phyloP scores from a whole-genome alignment of 257 asterid genomes.

The Agastache rugosa region DNA sequence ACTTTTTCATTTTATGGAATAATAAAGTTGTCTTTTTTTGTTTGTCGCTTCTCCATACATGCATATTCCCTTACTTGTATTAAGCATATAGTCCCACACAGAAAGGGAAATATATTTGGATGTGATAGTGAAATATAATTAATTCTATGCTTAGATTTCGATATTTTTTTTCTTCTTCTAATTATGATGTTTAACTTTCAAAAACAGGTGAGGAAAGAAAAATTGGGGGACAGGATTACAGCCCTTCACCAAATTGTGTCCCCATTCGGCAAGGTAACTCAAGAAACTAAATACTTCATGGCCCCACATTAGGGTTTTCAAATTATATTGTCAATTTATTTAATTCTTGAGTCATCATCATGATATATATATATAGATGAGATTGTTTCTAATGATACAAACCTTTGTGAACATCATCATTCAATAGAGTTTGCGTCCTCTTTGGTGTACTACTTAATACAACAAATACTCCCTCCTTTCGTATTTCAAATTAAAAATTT shows the following conservation, averaged over 20 bases:
- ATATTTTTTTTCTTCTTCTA: neutral
- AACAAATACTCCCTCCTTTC: too few relatives aligned
- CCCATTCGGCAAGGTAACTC: slow-evolving; percentile 87
- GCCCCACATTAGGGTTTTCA: slow-evolving; percentile 26
- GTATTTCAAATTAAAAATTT: too few relatives aligned
- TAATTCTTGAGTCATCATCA: neutral
- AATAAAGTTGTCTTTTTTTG: slow-evolving; percentile 62
- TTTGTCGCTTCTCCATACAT: slow-evolving; percentile 47
- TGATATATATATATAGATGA: neutral
- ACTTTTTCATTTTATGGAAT: slow-evolving; percentile 50
- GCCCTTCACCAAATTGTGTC: slow-evolving; percentile 91
- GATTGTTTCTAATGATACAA: neutral
- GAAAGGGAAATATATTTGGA: slow-evolving; percentile 4
- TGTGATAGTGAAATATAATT: slow-evolving; percentile 13
- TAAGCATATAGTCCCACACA: slow-evolving; percentile 55
- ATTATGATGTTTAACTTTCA: slow-evolving; percentile 28
- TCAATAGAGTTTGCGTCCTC: neutral
- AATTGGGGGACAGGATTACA: slow-evolving; percentile 81
- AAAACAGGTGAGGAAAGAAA: slow-evolving; percentile 82
- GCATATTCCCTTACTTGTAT: slow-evolving; percentile 55
- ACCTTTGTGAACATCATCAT: neutral
- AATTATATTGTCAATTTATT: neutral
- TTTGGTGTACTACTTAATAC: too few relatives aligned
- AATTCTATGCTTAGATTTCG: slow-evolving; percentile 1
- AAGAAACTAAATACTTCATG: neutral